Percentiles rank a stretch among this genome's conserved stretches.
phyloP scores from a whole-genome alignment of 345 rosid species.

The Populus deltoides region DNA sequence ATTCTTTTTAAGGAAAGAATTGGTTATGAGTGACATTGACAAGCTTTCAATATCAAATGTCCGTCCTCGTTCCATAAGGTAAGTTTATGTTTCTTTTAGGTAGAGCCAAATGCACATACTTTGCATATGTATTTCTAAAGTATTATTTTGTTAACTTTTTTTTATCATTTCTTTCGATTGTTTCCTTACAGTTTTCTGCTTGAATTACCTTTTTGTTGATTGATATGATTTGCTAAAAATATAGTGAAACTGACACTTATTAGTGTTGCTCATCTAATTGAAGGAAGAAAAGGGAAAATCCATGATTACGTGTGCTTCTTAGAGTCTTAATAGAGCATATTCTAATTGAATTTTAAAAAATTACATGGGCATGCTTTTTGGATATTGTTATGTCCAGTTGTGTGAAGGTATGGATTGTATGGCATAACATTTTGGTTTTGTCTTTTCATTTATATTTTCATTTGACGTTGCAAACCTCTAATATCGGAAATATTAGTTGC shows the following conservation, averaged over 20 bases:
- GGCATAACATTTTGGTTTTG: not conserved
- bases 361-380: not conserved
- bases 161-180: not conserved
- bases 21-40: conserved; percentile 86
- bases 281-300: not conserved
- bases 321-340: not conserved
- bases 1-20: conserved; percentile 68
- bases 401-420: not conserved
- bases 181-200: not conserved
- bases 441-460: not conserved
- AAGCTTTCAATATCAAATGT: conserved; percentile 95
- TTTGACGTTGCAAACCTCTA: not conserved
- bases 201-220: not conserved
- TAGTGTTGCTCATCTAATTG: not conserved
- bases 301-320: not conserved
- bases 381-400: not conserved
- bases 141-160: not conserved
- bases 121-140: not conserved
- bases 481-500: not conserved
- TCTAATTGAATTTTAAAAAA: not conserved
- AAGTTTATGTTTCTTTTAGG: conserved; percentile 11
- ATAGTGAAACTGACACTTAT: not conserved
- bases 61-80: conserved; percentile 71
- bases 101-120: not conserved
- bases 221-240: not conserved